A percentile compares a stretch with the other conserved stretches of the same genome.
Evolutionary conservation across 345 rosid species (phyloP).

Genomic region (Populus tremula): DNA sequence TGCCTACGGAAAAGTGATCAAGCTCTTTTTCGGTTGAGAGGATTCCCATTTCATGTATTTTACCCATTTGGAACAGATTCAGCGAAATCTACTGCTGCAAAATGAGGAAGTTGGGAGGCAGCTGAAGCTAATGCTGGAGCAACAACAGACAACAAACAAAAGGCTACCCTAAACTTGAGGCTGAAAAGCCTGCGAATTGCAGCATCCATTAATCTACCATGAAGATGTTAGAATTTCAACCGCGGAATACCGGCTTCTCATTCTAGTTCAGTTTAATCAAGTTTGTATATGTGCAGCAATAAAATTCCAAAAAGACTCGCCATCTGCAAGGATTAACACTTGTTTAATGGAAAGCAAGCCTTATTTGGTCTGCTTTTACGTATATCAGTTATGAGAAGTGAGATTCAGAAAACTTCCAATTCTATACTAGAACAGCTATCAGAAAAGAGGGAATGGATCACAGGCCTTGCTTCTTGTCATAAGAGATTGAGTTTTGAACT

Average conservation of each 20-base stretch:
- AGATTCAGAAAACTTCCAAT: neutral
- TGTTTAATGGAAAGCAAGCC: neutral
- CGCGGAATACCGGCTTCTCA: neutral
- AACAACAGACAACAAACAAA: slow-evolving; percentile 6
- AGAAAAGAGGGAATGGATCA: neutral
- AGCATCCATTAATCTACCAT: neutral
- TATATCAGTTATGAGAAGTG: neutral
- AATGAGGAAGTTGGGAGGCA: slow-evolving; percentile 25
- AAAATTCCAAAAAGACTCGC: neutral
- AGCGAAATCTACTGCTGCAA: slow-evolving; percentile 14
- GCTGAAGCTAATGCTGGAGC: slow-evolving; percentile 17
- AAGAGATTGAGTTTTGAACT: neutral
- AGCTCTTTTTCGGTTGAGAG: neutral
- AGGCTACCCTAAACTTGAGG: neutral
- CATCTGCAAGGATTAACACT: neutral
- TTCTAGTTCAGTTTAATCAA: neutral
- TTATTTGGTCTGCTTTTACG: neutral
- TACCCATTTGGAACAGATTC: slow-evolving; percentile 19
- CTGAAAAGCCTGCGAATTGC: neutral
- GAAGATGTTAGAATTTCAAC: neutral
- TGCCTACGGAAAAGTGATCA: neutral
- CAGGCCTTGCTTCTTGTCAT: neutral
- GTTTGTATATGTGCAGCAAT: neutral
- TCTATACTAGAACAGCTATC: neutral
- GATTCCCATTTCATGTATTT: neutral